Evolutionary conservation across 257 asterid genomes (phyloP).

Genomic region (Nyctanthes arbortristis): DNA sequence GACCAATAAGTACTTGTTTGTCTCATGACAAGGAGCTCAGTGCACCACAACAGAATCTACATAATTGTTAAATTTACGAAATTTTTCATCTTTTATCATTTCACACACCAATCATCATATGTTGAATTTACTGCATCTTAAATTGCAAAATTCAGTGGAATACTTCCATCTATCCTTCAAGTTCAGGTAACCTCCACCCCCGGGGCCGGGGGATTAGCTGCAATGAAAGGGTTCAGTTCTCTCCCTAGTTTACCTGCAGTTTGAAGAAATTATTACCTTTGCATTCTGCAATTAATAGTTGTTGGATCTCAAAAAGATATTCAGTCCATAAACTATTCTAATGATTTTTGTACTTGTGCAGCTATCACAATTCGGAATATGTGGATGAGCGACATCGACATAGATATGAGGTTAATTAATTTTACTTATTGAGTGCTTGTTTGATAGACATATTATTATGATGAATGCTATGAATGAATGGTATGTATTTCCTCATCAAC

Average conservation of each 20-base stretch:
- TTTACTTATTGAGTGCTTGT: constrained; percentile 7
- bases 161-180: background rate
- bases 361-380: constrained; percentile 66
- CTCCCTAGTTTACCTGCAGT: background rate
- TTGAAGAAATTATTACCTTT: background rate
- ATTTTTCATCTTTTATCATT: background rate
- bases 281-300: constrained; percentile 4
- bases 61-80: background rate
- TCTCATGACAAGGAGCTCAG: constrained; percentile 8
- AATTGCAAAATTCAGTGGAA: background rate
- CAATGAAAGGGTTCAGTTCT: background rate
- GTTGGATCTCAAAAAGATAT: background rate
- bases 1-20: background rate
- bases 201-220: too few species aligned
- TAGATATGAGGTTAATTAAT: constrained; percentile 79
- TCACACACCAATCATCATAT: background rate
- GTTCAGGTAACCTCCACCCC: background rate
- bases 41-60: background rate
- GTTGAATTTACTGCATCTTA: background rate
- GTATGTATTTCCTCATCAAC: constrained; percentile 18
- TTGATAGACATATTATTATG: constrained; percentile 11
- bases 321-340: too few species aligned
- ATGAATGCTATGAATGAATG: constrained; percentile 5
- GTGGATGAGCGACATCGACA: constrained; percentile 94
- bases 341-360: constrained; percentile 37